Percentiles rank a stretch among this genome's conserved stretches.
Evolutionary conservation across 2,329 filamentous ascomycete genomes (phyloP).

Genomic region (Colletotrichum australisinense): DNA sequence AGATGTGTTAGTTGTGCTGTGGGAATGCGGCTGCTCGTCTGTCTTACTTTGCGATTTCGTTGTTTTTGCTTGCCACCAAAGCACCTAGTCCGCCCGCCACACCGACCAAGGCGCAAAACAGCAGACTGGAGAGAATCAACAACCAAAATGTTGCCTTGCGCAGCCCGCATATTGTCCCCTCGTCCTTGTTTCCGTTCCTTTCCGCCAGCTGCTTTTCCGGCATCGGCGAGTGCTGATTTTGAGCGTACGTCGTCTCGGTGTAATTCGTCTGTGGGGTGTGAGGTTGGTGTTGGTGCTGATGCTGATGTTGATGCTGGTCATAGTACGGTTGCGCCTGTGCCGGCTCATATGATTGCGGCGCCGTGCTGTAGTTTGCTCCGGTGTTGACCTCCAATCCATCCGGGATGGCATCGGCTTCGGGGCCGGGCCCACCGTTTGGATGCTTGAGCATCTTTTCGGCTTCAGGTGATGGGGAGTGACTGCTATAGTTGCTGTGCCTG

Average conservation of each 20-base stretch:
- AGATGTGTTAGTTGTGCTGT: background rate
- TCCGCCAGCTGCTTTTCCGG: background rate
- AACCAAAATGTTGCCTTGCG: conserved; percentile 27
- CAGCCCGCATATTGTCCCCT: conserved; percentile 19
- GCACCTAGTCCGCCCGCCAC: conserved; percentile 20
- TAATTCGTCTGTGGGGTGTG: conserved; percentile 10
- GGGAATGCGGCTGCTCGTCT: background rate
- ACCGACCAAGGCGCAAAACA: conserved; percentile 7
- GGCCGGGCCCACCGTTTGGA: conserved; percentile 7
- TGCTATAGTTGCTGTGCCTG: conserved; percentile 3
- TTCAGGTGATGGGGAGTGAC: conserved; percentile 17
- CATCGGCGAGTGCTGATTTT: background rate
- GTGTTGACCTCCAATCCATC: conserved; percentile 25
- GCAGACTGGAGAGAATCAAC: conserved; percentile 1
- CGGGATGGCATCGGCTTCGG: conserved; percentile 24
- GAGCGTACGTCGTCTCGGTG: conserved; percentile 11
- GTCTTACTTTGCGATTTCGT: conserved; percentile 11
- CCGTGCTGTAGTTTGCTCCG: conserved; percentile 12
- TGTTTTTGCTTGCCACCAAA: conserved; percentile 19
- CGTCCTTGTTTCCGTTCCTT: background rate
- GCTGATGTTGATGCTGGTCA: background rate
- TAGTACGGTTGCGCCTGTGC: conserved; percentile 12
- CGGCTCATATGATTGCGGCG: conserved; percentile 22
- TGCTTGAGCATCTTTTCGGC: conserved; percentile 32
- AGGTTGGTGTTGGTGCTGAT: background rate